These are phyloP conservation scores for Lodderomyces beijingensis DNA, from an alignment of 1,139 yeast species.

Conservation along the genomic window DNA sequence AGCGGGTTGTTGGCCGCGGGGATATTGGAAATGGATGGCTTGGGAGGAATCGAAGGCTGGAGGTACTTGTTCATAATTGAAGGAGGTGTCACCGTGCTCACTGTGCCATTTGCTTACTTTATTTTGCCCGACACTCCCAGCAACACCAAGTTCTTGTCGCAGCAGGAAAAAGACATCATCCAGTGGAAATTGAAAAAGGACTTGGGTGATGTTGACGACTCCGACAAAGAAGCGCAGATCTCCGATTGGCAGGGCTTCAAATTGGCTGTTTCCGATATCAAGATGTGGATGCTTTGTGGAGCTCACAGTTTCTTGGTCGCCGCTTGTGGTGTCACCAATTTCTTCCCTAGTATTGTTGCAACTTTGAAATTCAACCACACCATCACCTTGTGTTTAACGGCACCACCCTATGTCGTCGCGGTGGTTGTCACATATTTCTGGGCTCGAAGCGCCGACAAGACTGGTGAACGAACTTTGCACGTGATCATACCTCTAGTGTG, in stretches of 20 bases:
- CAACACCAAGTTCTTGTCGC: constrained; percentile 45
- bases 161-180: constrained; percentile 47
- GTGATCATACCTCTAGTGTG: constrained; percentile 41
- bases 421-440: constrained; percentile 50
- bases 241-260: constrained; percentile 33
- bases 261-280: constrained; percentile 39
- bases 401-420: constrained; percentile 57
- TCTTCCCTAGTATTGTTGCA: constrained; percentile 57
- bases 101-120: constrained; percentile 55
- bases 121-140: constrained; percentile 69
- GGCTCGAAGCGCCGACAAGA: constrained; percentile 55
- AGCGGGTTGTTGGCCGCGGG: constrained; percentile 65
- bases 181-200: constrained; percentile 40
- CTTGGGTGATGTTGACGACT: constrained; percentile 36
- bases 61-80: constrained; percentile 72
- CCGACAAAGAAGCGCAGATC: constrained; percentile 32
- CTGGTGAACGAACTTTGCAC: constrained; percentile 55
- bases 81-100: constrained; percentile 63
- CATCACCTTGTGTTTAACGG: constrained; percentile 52
- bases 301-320: constrained; percentile 49
- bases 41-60: constrained; percentile 51
- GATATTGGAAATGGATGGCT: constrained; percentile 37
- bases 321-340: constrained; percentile 56
- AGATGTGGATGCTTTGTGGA: constrained; percentile 45
- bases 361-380: constrained; percentile 48